A percentile compares a stretch with the other conserved stretches of the same genome.
Conservation (phyloP, 768 basidiomycete species). For the Tephrocybe sp. region DNA sequence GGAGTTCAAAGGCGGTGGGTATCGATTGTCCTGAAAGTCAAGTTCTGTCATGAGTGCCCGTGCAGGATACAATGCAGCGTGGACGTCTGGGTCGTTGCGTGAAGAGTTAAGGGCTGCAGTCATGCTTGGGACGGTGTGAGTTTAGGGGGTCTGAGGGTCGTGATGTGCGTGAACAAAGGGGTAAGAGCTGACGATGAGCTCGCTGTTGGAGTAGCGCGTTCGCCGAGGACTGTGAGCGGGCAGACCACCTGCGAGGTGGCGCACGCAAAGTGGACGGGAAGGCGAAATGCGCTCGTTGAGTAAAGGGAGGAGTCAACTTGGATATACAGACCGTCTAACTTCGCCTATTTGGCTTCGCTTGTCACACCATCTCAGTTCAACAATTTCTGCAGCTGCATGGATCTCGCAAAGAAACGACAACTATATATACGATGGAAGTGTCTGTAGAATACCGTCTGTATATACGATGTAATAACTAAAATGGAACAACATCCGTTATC, state of each 20-base stretch:
- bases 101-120: conserved; percentile 48
- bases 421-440: conserved; percentile 6
- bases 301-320: conserved; percentile 11
- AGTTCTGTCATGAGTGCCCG: conserved; percentile 56
- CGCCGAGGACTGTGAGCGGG: neutral
- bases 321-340: too few species aligned
- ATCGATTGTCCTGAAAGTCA: conserved; percentile 64
- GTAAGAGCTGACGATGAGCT: conserved; percentile 2
- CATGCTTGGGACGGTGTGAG: conserved; percentile 28
- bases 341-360: conserved; percentile 15
- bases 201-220: neutral
- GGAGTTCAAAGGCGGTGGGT: conserved; percentile 32
- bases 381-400: too few species aligned
- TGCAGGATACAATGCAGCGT: conserved; percentile 40
- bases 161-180: conserved; percentile 8
- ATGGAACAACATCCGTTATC: neutral
- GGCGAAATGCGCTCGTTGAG: neutral
- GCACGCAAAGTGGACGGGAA: neutral
- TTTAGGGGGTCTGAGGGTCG: conserved; percentile 17
- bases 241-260: neutral
- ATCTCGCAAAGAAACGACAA: too few species aligned
- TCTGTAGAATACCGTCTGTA: conserved; percentile 9
- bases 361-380: conserved; percentile 4
- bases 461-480: neutral
- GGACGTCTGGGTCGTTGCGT: conserved; percentile 38